Evolutionary conservation across 306 rosid species (phyloP).

Genomic region (Oxytropis ochrocephala): DNA sequence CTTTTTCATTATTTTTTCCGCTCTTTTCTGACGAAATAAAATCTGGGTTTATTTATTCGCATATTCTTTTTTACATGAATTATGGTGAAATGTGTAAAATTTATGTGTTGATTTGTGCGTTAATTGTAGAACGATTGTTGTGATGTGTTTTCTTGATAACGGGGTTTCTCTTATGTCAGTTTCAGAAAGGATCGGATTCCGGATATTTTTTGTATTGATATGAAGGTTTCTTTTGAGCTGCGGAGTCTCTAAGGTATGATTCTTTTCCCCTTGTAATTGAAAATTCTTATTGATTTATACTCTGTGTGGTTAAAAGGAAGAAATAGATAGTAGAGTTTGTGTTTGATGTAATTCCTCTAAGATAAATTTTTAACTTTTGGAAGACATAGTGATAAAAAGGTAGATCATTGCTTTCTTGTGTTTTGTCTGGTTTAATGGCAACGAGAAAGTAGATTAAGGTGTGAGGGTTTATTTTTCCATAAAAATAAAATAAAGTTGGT

Average conservation of each 20-base stretch:
- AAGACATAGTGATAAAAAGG: not conserved
- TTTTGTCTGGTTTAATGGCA: constrained; percentile 4
- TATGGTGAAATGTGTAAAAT: constrained; percentile 11
- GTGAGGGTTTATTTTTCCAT: not conserved
- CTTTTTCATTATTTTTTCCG: not conserved
- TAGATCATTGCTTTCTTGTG: constrained; percentile 4
- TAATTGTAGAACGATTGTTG: not conserved
- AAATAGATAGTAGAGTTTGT: not conserved
- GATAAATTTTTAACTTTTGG: constrained; percentile 22
- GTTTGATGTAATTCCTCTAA: constrained; percentile 16
- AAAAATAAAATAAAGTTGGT: not conserved
- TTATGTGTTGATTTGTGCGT: constrained; percentile 2
- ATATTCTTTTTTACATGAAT: not conserved
- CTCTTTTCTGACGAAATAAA: not conserved
- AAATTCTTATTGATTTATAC: constrained; percentile 18
- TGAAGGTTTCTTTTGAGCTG: constrained; percentile 44
- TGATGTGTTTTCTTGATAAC: not conserved
- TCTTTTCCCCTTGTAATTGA: not conserved
- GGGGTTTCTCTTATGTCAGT: not conserved
- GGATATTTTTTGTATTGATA: constrained; percentile 26
- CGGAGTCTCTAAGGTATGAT: constrained; percentile 41
- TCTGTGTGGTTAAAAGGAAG: not conserved
- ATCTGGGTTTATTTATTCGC: not conserved
- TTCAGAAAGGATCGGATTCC: constrained; percentile 29
- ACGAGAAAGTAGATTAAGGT: constrained; percentile 6